phyloP scores from a whole-genome alignment of 768 basidiomycete species.

The Lactarius deliciosus region DNA sequence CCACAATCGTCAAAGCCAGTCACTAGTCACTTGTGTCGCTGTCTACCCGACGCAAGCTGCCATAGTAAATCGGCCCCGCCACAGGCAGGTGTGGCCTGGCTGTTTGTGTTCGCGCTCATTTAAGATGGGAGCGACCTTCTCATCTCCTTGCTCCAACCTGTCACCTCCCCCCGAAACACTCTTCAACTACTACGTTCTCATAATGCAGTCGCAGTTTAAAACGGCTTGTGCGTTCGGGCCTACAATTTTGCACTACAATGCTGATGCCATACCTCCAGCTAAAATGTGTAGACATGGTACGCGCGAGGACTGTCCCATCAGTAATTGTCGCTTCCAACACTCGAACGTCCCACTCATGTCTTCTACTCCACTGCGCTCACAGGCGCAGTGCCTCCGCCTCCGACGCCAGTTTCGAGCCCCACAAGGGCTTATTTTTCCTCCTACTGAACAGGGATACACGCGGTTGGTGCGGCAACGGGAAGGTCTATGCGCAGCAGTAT shows the following conservation, averaged over 20 bases:
- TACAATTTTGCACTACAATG: background rate
- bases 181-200: background rate
- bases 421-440: background rate
- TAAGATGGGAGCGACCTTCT: slow-evolving; percentile 2
- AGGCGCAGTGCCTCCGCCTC: background rate
- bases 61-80: background rate
- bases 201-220: slow-evolving; percentile 15
- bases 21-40: slow-evolving; percentile 1
- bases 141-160: background rate
- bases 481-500: background rate
- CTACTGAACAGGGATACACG: background rate
- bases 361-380: slow-evolving; percentile 6
- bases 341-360: background rate
- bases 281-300: slow-evolving; percentile 15
- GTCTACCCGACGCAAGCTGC: background rate
- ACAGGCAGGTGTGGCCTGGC: slow-evolving; percentile 11
- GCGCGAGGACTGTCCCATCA: slow-evolving; percentile 10
- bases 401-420: background rate
- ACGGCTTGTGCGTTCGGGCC: background rate
- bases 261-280: slow-evolving; percentile 1
- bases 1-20: background rate
- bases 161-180: background rate
- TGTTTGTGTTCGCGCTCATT: background rate
- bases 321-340: slow-evolving; percentile 1
- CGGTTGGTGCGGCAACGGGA: background rate